Conservation (phyloP, 169 alveolate genomes). For the Eimeria nieschulzi region DNA sequence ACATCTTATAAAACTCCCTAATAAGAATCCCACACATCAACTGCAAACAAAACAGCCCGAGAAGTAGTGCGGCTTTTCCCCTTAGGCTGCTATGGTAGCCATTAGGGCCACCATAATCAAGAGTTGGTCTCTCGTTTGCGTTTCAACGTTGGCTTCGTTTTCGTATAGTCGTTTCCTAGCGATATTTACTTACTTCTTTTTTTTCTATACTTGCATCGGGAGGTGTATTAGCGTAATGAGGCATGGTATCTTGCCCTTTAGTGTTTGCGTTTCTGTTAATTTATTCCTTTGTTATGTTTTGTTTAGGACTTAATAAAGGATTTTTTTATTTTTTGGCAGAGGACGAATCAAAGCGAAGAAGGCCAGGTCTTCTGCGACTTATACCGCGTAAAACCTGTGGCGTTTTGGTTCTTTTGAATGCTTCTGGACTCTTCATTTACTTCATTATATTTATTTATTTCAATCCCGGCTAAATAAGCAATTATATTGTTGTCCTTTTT, state of each 20-base stretch:
- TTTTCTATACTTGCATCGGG: no score
- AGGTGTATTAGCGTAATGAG: no score
- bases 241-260: not conserved
- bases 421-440: not conserved
- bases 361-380: constrained; percentile 69
- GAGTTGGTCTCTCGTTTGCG: no score
- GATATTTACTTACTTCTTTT: no score
- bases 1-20: not conserved
- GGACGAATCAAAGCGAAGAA: constrained; percentile 49
- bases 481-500: not conserved
- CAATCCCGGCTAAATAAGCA: not conserved
- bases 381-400: constrained; percentile 39
- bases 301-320: constrained; percentile 66
- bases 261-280: not conserved
- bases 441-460: not conserved
- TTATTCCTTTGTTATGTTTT: not conserved
- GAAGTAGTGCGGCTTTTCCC: no score
- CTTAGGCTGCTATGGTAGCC: no score
- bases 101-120: no score
- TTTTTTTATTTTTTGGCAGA: constrained; percentile 71
- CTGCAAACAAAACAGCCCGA: no score
- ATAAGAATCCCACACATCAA: no score
- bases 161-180: no score
- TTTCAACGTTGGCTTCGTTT: no score
- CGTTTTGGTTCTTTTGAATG: not conserved